A percentile compares a stretch with the other conserved stretches of the same genome.
phyloP scores from a whole-genome alignment of 2,329 filamentous ascomycete species.

The Herpotrichia juniperi region DNA sequence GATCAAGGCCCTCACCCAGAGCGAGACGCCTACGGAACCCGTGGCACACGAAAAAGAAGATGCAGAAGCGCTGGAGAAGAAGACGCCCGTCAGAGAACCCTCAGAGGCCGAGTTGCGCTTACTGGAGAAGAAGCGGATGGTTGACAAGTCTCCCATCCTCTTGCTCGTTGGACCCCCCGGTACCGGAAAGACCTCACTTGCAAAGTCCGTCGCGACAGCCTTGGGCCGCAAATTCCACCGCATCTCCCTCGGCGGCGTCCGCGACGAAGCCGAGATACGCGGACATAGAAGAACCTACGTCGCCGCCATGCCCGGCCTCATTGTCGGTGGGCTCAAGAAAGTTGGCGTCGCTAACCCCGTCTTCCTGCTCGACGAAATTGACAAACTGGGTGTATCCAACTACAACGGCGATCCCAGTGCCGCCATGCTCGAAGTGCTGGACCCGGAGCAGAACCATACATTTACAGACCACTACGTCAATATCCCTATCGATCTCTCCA shows the following conservation, averaged over 20 bases:
- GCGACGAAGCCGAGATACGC: constrained; percentile 95
- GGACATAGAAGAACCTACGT: constrained; percentile 96
- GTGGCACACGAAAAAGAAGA: constrained; percentile 35
- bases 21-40: constrained; percentile 34
- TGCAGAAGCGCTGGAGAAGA: constrained; percentile 46
- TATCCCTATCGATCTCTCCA: constrained; percentile 93
- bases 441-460: constrained; percentile 94
- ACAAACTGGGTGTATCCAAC: constrained; percentile 91
- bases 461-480: constrained; percentile 97
- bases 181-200: constrained; percentile 93
- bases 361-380: constrained; percentile 94
- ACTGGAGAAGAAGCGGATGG: constrained; percentile 80
- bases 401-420: constrained; percentile 95
- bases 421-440: constrained; percentile 96
- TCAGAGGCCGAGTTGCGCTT: constrained; percentile 69
- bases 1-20: constrained; percentile 64
- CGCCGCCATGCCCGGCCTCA: constrained; percentile 96
- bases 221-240: constrained; percentile 95
- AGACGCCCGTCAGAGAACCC: constrained; percentile 46
- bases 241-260: constrained; percentile 92
- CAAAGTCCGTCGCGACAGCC: constrained; percentile 89
- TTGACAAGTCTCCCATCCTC: constrained; percentile 95
- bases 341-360: constrained; percentile 95
- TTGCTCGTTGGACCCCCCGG: constrained; percentile 92
- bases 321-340: constrained; percentile 93